Conservation (phyloP, 192 early-diverging fungal species). For the Coemansia sp. region DNA sequence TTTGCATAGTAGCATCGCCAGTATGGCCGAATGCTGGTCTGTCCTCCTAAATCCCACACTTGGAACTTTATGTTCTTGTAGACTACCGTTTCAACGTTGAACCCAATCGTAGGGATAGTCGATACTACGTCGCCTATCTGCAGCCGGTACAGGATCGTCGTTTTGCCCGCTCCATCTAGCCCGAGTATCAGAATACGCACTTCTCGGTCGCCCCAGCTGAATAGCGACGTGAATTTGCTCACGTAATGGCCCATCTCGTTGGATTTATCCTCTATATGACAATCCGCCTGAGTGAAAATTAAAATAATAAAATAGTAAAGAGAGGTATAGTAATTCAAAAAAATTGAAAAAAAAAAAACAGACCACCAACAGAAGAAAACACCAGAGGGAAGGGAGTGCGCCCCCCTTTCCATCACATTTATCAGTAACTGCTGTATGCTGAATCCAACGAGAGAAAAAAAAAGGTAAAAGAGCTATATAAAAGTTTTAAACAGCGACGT, state of each 20-base stretch:
- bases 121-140: conserved; percentile 61
- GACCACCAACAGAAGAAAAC: background rate
- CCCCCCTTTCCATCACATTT: background rate
- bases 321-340: background rate
- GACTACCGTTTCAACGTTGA: conserved; percentile 86
- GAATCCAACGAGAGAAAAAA: background rate
- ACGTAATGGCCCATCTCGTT: conserved; percentile 12
- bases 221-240: conserved; percentile 12
- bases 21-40: conserved; percentile 87
- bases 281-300: background rate
- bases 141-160: conserved; percentile 62
- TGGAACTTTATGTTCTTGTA: conserved; percentile 88
- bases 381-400: background rate
- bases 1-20: conserved; percentile 89
- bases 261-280: background rate
- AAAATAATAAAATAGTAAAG: background rate
- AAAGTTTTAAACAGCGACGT: conserved; percentile 8
- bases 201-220: conserved; percentile 51
- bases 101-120: conserved; percentile 68
- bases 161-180: conserved; percentile 61
- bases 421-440: no score
- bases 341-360: background rate
- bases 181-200: conserved; percentile 65
- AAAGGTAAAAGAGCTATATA: background rate
- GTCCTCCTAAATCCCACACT: conserved; percentile 89